Conservation (phyloP, 2,329 filamentous ascomycete genomes). For the Claviceps capensis region DNA sequence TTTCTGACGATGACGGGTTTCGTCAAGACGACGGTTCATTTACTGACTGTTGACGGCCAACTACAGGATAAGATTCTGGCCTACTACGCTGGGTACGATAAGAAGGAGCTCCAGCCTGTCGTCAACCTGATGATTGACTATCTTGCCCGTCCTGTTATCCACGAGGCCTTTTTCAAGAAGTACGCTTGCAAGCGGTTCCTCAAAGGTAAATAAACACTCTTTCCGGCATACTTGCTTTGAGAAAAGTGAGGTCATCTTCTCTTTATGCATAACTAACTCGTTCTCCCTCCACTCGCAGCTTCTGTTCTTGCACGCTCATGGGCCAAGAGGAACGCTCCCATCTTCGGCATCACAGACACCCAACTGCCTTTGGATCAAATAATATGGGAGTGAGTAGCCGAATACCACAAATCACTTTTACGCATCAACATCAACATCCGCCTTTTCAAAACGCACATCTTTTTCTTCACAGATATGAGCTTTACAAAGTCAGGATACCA, state of each 20-base stretch:
- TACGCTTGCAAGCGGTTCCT: constrained; percentile 99
- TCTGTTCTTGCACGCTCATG: constrained; percentile 85
- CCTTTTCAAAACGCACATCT: constrained; percentile 3
- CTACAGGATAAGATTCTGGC: constrained; percentile 65
- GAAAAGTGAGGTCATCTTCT: neutral
- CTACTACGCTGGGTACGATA: constrained; percentile 86
- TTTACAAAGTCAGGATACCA: constrained; percentile 7
- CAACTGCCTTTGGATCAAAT: constrained; percentile 36
- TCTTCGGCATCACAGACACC: constrained; percentile 40
- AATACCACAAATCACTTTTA: neutral
- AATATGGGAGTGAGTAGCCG: constrained; percentile 13
- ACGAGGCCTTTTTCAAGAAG: constrained; percentile 99
- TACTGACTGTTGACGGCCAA: constrained; percentile 13
- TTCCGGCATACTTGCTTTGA: neutral
- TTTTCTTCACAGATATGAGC: constrained; percentile 13
- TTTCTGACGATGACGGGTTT: neutral
- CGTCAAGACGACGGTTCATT: constrained; percentile 1
- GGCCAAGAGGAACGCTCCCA: constrained; percentile 66
- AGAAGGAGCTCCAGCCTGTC: constrained; percentile 85
- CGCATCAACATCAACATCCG: constrained; percentile 2
- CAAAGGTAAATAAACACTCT: constrained; percentile 56
- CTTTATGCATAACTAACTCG: constrained; percentile 8
- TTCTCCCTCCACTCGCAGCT: constrained; percentile 34
- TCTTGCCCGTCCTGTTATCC: constrained; percentile 73
- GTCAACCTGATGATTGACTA: constrained; percentile 95